These are phyloP conservation scores for Pythium sukuiense DNA, from an alignment of 352 stramenopile genomes.

Conservation along the genomic window DNA sequence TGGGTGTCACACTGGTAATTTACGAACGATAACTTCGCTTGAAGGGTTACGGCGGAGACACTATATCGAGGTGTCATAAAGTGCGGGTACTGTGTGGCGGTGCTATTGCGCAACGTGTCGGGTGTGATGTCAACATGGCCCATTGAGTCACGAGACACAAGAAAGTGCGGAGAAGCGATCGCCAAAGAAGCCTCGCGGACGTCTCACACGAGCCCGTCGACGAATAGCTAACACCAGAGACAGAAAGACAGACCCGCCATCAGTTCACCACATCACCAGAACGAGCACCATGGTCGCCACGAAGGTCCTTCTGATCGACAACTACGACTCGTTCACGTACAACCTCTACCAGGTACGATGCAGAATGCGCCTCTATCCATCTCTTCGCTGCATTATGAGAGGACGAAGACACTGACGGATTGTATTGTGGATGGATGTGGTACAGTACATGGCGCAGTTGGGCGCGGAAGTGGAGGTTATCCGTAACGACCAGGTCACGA, in stretches of 20 bases:
- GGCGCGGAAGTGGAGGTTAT: constrained; percentile 77
- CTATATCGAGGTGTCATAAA: constrained; percentile 6
- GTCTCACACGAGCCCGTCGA: background rate
- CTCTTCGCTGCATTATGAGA: background rate
- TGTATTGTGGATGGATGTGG: background rate
- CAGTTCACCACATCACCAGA: background rate
- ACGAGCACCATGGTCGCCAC: constrained; percentile 40
- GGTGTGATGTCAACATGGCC: constrained; percentile 29
- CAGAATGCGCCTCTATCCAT: background rate
- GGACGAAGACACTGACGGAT: background rate
- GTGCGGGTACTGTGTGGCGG: background rate
- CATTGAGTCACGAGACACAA: constrained; percentile 23
- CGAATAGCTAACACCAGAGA: background rate
- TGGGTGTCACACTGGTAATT: background rate
- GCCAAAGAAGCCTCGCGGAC: constrained; percentile 1
- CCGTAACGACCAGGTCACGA: constrained; percentile 84
- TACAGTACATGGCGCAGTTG: constrained; percentile 83
- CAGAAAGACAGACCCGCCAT: background rate
- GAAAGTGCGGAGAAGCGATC: constrained; percentile 31
- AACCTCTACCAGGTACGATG: constrained; percentile 82
- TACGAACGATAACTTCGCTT: background rate
- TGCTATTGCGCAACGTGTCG: constrained; percentile 25
- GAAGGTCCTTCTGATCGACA: constrained; percentile 87
- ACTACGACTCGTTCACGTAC: constrained; percentile 92
- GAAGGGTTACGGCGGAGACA: background rate